A percentile compares a stretch with the other conserved stretches of the same genome.
These are phyloP conservation scores for Physcomitrellopsis africana DNA, from an alignment of 225 moss, liverwort and hornwort genomes.

Conservation along the genomic window DNA sequence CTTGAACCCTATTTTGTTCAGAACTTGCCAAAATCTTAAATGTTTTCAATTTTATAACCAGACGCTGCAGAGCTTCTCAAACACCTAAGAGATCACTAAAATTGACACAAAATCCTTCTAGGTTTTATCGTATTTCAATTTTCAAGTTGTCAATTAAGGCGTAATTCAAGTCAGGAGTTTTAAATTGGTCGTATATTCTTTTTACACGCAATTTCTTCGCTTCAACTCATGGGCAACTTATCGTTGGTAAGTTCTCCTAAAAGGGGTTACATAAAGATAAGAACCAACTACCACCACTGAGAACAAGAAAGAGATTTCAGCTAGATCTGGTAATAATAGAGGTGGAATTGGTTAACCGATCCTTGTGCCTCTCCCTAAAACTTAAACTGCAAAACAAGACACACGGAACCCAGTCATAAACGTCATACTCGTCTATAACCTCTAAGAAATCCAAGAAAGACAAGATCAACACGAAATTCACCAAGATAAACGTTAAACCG, in stretches of 20 bases:
- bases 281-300: background rate
- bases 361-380: background rate
- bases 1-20: constrained; percentile 20
- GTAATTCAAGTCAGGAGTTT: background rate
- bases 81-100: background rate
- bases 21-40: background rate
- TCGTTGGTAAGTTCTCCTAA: too few relatives aligned
- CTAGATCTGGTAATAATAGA: background rate
- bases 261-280: too few relatives aligned
- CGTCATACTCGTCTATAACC: background rate
- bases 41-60: background rate
- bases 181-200: background rate
- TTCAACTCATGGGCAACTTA: background rate
- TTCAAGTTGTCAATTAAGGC: background rate
- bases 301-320: background rate
- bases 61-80: background rate
- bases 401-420: background rate
- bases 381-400: background rate
- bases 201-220: background rate
- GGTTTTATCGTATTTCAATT: too few relatives aligned
- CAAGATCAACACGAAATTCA: background rate
- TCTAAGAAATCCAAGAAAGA: too few relatives aligned
- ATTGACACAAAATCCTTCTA: background rate
- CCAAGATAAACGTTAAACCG: constrained; percentile 3
- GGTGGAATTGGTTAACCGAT: background rate